These are phyloP conservation scores for Xylariaceae sp. DNA, from an alignment of 2,329 filamentous ascomycete genomes.

Conservation along the genomic window DNA sequence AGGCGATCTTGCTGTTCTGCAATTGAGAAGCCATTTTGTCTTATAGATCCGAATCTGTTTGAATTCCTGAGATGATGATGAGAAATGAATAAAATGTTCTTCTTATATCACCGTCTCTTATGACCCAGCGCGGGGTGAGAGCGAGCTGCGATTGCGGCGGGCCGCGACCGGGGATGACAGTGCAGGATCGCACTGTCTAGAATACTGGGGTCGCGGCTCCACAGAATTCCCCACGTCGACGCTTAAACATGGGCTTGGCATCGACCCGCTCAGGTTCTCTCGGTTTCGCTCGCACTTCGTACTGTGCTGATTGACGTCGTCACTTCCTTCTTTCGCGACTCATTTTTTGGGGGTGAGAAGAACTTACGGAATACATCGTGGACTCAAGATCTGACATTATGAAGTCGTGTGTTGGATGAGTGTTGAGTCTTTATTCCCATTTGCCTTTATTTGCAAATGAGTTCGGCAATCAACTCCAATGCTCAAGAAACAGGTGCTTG, in stretches of 20 bases:
- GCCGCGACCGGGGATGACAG: background rate
- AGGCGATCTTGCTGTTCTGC: constrained; percentile 29
- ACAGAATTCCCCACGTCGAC: background rate
- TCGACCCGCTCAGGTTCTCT: background rate
- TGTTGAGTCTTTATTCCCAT: too few species aligned
- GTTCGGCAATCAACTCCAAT: too few species aligned
- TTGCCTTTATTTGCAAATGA: too few species aligned
- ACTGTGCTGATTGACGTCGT: too few species aligned
- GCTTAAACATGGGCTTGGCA: background rate
- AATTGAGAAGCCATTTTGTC: constrained; percentile 27
- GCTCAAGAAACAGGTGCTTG: too few species aligned
- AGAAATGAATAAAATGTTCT: too few species aligned
- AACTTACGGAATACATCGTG: too few species aligned
- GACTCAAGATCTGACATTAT: too few species aligned
- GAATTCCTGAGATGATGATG: background rate
- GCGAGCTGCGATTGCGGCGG: background rate
- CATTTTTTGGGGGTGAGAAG: too few species aligned
- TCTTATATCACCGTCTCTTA: background rate
- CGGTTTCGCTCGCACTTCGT: too few species aligned
- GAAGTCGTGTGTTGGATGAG: too few species aligned
- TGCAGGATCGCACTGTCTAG: background rate
- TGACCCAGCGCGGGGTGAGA: background rate
- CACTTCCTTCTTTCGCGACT: too few species aligned
- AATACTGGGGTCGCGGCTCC: background rate
- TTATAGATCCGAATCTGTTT: background rate